phyloP scores from a whole-genome alignment of 2,329 filamentous ascomycete species.

The Colletotrichum sansevieriae region DNA sequence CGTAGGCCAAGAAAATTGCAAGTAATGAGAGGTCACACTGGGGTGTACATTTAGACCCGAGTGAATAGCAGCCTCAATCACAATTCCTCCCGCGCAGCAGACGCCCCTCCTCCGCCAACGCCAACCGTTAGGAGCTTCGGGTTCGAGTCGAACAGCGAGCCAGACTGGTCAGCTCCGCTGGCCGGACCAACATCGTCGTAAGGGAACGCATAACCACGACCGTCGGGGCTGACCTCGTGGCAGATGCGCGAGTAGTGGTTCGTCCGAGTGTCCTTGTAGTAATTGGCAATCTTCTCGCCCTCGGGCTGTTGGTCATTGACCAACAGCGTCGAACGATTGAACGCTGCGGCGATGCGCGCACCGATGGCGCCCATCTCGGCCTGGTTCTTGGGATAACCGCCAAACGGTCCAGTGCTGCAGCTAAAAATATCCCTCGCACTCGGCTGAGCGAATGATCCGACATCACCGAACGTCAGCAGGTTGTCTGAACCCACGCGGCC shows the following conservation, averaged over 20 bases:
- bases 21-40: background rate
- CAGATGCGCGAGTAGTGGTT: conserved; percentile 78
- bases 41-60: background rate
- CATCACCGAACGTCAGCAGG: conserved; percentile 55
- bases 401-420: conserved; percentile 70
- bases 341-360: conserved; percentile 79
- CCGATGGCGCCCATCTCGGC: conserved; percentile 72
- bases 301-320: conserved; percentile 64
- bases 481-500: conserved; percentile 56
- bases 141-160: conserved; percentile 69
- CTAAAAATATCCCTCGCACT: conserved; percentile 63
- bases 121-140: conserved; percentile 69
- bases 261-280: conserved; percentile 67
- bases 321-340: conserved; percentile 80
- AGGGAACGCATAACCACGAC: conserved; percentile 77
- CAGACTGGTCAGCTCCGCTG: conserved; percentile 70
- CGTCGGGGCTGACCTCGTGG: conserved; percentile 70
- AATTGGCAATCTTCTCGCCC: conserved; percentile 60
- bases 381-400: conserved; percentile 54
- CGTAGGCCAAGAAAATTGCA: too few relatives aligned
- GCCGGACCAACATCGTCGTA: conserved; percentile 76
- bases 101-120: conserved; percentile 59
- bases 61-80: background rate
- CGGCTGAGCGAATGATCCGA: conserved; percentile 60
- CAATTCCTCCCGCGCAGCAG: conserved; percentile 6